Percentiles rank a stretch among this genome's conserved stretches.
Conservation (phyloP, 2,329 filamentous ascomycete species). For the Tolypocladium amazonense region DNA sequence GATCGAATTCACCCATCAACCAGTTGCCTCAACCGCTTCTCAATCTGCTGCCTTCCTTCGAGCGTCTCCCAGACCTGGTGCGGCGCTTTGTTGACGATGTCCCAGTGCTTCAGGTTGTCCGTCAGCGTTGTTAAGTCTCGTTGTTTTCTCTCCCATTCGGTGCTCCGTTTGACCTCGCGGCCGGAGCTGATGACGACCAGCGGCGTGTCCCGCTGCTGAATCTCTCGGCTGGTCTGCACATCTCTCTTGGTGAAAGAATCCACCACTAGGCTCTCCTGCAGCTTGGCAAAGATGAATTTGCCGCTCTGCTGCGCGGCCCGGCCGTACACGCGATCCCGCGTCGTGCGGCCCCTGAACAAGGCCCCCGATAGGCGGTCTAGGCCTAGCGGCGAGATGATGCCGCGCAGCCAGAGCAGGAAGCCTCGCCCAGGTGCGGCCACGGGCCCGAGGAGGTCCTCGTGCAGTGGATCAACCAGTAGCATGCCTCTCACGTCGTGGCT, state of each 20-base stretch:
- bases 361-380: conserved; percentile 71
- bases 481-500: conserved; percentile 64
- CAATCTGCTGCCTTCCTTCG: conserved; percentile 64
- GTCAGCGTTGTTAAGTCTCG: conserved; percentile 74
- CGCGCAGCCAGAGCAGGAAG: conserved; percentile 78
- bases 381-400: conserved; percentile 78
- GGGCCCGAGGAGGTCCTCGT: conserved; percentile 70
- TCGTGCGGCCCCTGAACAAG: conserved; percentile 68
- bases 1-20: conserved; percentile 27
- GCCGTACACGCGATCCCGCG: conserved; percentile 79
- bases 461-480: conserved; percentile 76
- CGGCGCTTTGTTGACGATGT: conserved; percentile 73
- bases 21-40: conserved; percentile 65
- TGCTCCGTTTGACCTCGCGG: conserved; percentile 52
- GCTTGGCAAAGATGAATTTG: conserved; percentile 77
- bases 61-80: conserved; percentile 76
- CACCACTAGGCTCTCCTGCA: conserved; percentile 88
- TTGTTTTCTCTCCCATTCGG: conserved; percentile 75
- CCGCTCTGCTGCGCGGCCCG: conserved; percentile 66
- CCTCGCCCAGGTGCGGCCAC: conserved; percentile 60
- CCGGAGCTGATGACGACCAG: conserved; percentile 78
- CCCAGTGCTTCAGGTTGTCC: conserved; percentile 69
- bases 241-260: conserved; percentile 77
- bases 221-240: conserved; percentile 64
- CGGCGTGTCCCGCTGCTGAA: conserved; percentile 66